Conservation (phyloP, 192 early-diverging fungal species). For the Backusella macrospora region DNA sequence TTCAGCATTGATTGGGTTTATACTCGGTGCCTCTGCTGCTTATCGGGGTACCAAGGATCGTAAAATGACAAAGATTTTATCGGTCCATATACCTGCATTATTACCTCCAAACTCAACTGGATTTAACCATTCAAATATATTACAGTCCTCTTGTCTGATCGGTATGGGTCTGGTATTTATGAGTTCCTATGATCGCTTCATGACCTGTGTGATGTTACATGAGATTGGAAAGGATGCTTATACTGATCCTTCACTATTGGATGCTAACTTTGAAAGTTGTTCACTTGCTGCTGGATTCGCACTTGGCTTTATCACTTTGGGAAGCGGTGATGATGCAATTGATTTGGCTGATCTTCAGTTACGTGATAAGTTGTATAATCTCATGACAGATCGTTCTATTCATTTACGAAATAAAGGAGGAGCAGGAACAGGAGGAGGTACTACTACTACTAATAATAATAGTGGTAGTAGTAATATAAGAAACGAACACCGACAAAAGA, state of each 20-base stretch:
- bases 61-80: slow-evolving; percentile 67
- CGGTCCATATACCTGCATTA: slow-evolving; percentile 76
- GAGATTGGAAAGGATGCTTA: slow-evolving; percentile 56
- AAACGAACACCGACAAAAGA: neutral
- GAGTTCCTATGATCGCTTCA: slow-evolving; percentile 66
- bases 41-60: slow-evolving; percentile 68
- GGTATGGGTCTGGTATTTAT: slow-evolving; percentile 80
- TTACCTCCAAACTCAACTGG: slow-evolving; percentile 61
- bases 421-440: neutral
- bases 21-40: slow-evolving; percentile 76
- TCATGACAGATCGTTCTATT: slow-evolving; percentile 38
- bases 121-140: slow-evolving; percentile 65
- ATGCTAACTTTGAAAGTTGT: slow-evolving; percentile 59
- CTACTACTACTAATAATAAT: too few relatives aligned
- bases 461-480: neutral
- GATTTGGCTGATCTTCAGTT: slow-evolving; percentile 61
- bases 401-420: neutral
- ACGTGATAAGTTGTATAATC: slow-evolving; percentile 55
- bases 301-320: slow-evolving; percentile 80
- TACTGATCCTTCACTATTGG: slow-evolving; percentile 25
- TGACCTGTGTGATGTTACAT: slow-evolving; percentile 72
- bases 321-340: slow-evolving; percentile 54
- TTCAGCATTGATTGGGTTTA: slow-evolving; percentile 69
- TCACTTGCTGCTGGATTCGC: slow-evolving; percentile 83
- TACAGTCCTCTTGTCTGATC: slow-evolving; percentile 70